Base-by-base conservation (phyloP, 2,329 filamentous ascomycete species). In the Alternaria burnsii region DNA sequence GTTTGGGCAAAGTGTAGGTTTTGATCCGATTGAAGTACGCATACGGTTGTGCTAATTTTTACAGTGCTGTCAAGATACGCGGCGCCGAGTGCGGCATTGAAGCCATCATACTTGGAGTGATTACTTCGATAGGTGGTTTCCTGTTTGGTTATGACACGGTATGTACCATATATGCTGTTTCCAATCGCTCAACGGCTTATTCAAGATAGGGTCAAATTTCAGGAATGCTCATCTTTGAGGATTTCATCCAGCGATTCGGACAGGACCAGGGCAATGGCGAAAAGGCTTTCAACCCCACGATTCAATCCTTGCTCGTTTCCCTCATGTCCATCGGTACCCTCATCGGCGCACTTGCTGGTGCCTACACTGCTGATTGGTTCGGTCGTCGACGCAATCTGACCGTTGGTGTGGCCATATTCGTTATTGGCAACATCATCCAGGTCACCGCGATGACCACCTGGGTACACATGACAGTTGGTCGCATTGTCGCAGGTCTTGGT, bases 91-190 rank as follows among this genome's bases (percentile, higher is more conserved):
- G 71, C 43, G 73, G 74, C 30, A 73, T 73, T 11, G 74, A 76
- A 53, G 79, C 80, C 34, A 75, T 80, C 59, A 78, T 92, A 80
- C 85, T 88, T 28, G 85, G 84, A 44, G 76, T 82, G 34, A 79
- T 84, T 42, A 86, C 86, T 43, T 85, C 83, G 44, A 83, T 89
- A 41, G 87, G 87, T 61, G 87, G 86, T 48, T 87, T 87, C 74
- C 82, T 89, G 62, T 88, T 88, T 72, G 87, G 87, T 48, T 88
- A 88, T 66, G 87, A 89, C 66, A 89, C 86, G 10, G 87, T 70
- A 69, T 20, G 64, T 18, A 34, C n/a, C 18, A 24, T 9, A 4
- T 14, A 16, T 28, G 24, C 28, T 38, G 12, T 40, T 10, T 48
- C 22, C 16, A 26, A 22, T 8, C 14, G 40, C 20, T 16, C 32